Conservation (phyloP, 768 basidiomycete species). For the Russula olivacea region DNA sequence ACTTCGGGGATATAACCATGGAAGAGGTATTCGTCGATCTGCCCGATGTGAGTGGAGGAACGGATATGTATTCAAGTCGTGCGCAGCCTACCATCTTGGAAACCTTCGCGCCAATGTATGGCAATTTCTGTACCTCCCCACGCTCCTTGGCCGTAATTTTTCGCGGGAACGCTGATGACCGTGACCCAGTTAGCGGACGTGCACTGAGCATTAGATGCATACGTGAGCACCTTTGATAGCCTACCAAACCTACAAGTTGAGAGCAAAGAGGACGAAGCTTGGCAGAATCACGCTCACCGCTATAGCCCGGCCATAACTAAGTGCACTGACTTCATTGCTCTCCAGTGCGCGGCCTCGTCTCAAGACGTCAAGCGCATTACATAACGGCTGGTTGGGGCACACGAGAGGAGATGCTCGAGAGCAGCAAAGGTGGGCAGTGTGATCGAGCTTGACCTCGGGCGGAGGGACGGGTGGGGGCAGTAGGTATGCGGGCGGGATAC, state of each 20-base stretch:
- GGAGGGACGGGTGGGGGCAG: conserved; percentile 25
- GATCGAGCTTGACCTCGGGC: conserved; percentile 27
- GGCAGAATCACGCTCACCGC: conserved; percentile 37
- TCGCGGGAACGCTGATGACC: conserved; percentile 31
- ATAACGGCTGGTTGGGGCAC: conserved; percentile 63
- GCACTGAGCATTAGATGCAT: neutral
- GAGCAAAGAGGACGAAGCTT: conserved; percentile 26
- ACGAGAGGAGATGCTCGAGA: conserved; percentile 57
- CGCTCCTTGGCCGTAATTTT: conserved; percentile 29
- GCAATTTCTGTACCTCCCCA: conserved; percentile 30
- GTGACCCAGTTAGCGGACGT: neutral
- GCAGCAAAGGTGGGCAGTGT: conserved; percentile 48
- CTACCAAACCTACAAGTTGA: conserved; percentile 29
- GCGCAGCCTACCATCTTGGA: conserved; percentile 29
- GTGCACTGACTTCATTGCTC: conserved; percentile 56
- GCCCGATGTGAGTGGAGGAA: neutral
- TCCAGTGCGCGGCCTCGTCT: conserved; percentile 56
- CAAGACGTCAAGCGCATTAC: conserved; percentile 53
- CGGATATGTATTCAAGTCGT: neutral
- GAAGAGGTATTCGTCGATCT: conserved; percentile 62
- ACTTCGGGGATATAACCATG: conserved; percentile 55
- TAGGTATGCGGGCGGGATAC: conserved; percentile 25
- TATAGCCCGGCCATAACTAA: conserved; percentile 69
- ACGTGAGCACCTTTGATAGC: conserved; percentile 41
- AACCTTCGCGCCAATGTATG: conserved; percentile 38